Conservation (phyloP, 2,329 filamentous ascomycete species). For the Arthroderma sp. region DNA sequence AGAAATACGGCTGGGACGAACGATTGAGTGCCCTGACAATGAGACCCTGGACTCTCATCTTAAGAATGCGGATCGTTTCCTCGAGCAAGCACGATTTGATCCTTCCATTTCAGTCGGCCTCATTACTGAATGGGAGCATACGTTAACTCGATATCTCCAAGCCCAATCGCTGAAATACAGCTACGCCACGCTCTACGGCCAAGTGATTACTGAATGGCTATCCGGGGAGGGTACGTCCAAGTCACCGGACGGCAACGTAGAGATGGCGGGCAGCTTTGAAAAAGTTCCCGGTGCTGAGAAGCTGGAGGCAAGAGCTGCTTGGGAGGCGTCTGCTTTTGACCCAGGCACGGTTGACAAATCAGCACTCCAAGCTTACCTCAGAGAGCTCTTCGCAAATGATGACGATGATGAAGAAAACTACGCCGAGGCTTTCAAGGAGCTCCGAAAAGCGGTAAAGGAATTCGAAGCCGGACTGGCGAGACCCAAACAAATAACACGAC, state of each 20-base stretch:
- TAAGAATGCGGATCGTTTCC: not conserved
- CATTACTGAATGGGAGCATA: not conserved
- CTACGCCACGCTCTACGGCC: not conserved
- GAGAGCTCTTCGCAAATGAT: conserved; percentile 32
- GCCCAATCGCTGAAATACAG: not conserved
- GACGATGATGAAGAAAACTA: not conserved
- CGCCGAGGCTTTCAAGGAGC: conserved; percentile 18
- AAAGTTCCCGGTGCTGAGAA: conserved; percentile 40
- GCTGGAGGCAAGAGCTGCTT: conserved; percentile 39
- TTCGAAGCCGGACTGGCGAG: conserved; percentile 20
- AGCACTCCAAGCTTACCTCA: conserved; percentile 39
- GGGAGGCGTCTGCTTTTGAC: conserved; percentile 46
- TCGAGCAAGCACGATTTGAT: not conserved
- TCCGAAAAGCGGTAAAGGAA: conserved; percentile 30
- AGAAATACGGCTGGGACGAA: not conserved
- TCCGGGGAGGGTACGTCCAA: conserved; percentile 18
- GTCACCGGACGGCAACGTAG: conserved; percentile 6
- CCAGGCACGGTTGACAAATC: conserved; percentile 32
- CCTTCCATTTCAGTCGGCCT: not conserved
- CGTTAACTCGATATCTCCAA: not conserved
- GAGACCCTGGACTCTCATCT: not conserved
- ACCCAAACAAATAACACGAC: conserved; percentile 26
- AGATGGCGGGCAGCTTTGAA: conserved; percentile 29
- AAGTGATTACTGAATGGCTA: not conserved
- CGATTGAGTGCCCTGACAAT: not conserved